Evolutionary conservation across 768 basidiomycete genomes (phyloP).

Genomic region (Boletus pseudo-olivaceus): DNA sequence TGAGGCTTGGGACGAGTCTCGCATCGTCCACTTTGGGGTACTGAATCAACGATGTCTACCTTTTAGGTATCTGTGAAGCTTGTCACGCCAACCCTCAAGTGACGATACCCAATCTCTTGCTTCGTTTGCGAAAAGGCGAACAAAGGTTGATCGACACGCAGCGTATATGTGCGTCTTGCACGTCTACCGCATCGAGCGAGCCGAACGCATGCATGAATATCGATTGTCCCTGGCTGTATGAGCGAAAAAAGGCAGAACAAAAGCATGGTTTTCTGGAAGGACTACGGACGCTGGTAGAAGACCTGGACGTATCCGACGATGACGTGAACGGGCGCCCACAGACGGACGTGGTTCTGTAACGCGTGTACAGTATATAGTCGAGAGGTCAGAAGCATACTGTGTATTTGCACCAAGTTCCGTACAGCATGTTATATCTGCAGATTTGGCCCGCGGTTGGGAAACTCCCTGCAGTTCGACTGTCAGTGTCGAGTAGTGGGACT

Average conservation of each 20-base stretch:
- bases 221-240: conserved; percentile 84
- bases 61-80: conserved; percentile 57
- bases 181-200: conserved; percentile 51
- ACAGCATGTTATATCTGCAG: no score
- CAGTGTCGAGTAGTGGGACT: no score
- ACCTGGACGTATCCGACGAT: conserved; percentile 14
- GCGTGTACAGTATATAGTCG: background rate
- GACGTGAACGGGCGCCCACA: background rate
- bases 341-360: conserved; percentile 1
- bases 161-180: conserved; percentile 70
- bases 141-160: conserved; percentile 55
- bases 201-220: conserved; percentile 73
- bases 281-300: conserved; percentile 30
- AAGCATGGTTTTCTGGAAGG: conserved; percentile 32
- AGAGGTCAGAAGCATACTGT: no score
- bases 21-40: background rate
- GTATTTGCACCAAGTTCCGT: no score
- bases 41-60: background rate
- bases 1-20: conserved; percentile 21
- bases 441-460: no score
- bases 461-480: no score
- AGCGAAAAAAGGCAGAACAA: conserved; percentile 57
- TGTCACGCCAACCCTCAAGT: conserved; percentile 52
- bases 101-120: conserved; percentile 54
- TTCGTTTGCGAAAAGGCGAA: conserved; percentile 54